A percentile compares a stretch with the other conserved stretches of the same genome.
phyloP scores from a whole-genome alignment of 2,329 filamentous ascomycete genomes.

The Colletotrichum cordylinicola region DNA sequence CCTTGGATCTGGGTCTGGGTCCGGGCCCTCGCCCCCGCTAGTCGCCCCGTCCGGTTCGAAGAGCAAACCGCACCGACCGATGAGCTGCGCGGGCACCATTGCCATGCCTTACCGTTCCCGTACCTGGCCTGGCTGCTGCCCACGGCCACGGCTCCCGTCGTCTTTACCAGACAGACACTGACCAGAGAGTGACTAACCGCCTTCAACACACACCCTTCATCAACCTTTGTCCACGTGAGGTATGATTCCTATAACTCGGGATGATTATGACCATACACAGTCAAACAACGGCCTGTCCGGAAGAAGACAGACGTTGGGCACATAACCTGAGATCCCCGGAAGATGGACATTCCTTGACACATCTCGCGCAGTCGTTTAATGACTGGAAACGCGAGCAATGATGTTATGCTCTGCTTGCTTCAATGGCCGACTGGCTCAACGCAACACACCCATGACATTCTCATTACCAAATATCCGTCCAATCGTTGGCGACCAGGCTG shows the following conservation, averaged over 20 bases:
- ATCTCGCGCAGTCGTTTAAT: conserved; percentile 2
- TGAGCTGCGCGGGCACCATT: background rate
- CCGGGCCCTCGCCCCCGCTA: background rate
- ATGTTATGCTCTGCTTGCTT: conserved; percentile 7
- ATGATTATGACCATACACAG: background rate
- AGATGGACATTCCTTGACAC: conserved; percentile 16
- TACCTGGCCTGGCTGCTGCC: background rate
- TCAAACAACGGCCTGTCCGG: conserved; percentile 5
- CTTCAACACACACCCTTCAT: background rate
- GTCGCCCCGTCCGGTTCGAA: background rate
- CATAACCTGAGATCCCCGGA: background rate
- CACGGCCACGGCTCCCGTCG: background rate
- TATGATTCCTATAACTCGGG: background rate
- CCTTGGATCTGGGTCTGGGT: background rate
- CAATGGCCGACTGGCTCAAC: background rate
- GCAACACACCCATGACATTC: conserved; percentile 33
- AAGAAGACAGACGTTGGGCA: background rate
- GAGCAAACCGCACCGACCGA: background rate
- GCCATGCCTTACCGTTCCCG: background rate
- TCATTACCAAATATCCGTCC: conserved; percentile 43
- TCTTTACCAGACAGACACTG: background rate
- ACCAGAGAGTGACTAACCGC: background rate
- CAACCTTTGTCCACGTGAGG: background rate
- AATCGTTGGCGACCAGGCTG: conserved; percentile 27
- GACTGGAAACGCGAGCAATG: conserved; percentile 5